A percentile compares a stretch with the other conserved stretches of the same genome.
Conservation (phyloP, 495 filamentous ascomycete genomes). For the Trichoderma virens region DNA sequence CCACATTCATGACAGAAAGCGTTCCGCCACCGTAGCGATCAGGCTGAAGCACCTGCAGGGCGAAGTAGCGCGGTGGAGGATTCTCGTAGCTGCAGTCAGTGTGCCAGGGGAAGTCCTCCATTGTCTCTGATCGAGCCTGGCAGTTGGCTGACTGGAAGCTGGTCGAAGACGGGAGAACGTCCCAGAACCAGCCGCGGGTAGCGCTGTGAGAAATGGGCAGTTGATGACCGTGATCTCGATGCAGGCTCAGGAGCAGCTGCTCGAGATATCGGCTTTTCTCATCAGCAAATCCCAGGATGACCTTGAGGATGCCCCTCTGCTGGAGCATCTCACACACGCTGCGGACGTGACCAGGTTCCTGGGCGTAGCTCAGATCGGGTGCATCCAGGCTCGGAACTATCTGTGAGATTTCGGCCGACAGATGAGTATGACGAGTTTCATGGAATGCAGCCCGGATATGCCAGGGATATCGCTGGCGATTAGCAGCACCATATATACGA, state of each 20-base stretch:
- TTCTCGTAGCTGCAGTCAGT: slow-evolving; percentile 19
- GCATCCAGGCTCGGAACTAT: background rate
- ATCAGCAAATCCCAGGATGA: slow-evolving; percentile 22
- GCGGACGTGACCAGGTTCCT: background rate
- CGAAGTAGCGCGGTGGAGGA: slow-evolving; percentile 15
- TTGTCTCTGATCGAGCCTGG: slow-evolving; percentile 16
- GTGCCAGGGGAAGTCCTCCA: slow-evolving; percentile 18
- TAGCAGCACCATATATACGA: background rate
- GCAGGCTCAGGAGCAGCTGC: slow-evolving; percentile 22
- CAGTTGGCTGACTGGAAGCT: slow-evolving; percentile 14
- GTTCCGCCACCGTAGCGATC: slow-evolving; percentile 32
- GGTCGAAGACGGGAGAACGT: slow-evolving; percentile 20
- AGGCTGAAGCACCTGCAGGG: slow-evolving; percentile 30
- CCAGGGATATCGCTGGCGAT: background rate
- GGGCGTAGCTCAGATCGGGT: background rate
- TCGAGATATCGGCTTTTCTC: slow-evolving; percentile 23
- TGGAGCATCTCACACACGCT: background rate
- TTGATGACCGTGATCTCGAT: slow-evolving; percentile 23
- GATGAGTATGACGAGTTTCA: background rate
- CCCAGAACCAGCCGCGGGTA: slow-evolving; percentile 31
- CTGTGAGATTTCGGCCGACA: background rate
- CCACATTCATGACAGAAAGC: slow-evolving; percentile 27
- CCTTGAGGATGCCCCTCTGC: slow-evolving; percentile 20
- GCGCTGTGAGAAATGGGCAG: slow-evolving; percentile 32
- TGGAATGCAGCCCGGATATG: background rate